phyloP scores from a whole-genome alignment of 805 yeast species.

The Metschnikowia matae region DNA sequence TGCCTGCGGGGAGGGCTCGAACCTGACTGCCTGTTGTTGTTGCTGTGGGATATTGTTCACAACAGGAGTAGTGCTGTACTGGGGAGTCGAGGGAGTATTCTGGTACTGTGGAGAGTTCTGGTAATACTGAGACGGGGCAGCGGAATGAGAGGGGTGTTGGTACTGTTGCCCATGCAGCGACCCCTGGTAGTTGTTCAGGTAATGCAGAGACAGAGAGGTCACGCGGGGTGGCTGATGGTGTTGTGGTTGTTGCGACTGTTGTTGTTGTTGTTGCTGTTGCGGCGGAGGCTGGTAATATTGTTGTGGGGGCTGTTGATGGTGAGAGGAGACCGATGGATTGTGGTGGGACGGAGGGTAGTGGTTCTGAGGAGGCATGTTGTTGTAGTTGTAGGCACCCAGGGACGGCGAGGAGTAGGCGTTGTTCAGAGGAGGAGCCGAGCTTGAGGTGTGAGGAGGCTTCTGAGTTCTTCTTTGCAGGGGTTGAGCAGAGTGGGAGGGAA shows the following conservation, averaged over 20 bases:
- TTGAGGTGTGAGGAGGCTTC: slow-evolving; percentile 6
- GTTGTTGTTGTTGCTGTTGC: slow-evolving; percentile 2
- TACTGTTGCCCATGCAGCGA: slow-evolving; percentile 3
- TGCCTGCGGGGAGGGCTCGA: slow-evolving; percentile 1
- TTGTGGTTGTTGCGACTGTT: background rate
- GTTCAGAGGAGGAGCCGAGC: slow-evolving; percentile 8
- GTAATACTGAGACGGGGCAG: background rate
- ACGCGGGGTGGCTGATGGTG: slow-evolving; percentile 1
- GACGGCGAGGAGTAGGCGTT: slow-evolving; percentile 2
- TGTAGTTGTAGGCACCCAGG: background rate
- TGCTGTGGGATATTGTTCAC: slow-evolving; percentile 3
- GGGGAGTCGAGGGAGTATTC: slow-evolving; percentile 2
- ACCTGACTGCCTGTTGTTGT: slow-evolving; percentile 2
- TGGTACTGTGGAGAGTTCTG: slow-evolving; percentile 2
- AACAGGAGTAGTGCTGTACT: slow-evolving; percentile 5
- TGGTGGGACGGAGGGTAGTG: slow-evolving; percentile 1
- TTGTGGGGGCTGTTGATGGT: slow-evolving; percentile 2
- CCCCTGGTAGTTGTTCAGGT: slow-evolving; percentile 4
- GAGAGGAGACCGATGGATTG: background rate
- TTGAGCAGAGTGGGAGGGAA: slow-evolving; percentile 9
- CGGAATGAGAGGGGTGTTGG: slow-evolving; percentile 1
- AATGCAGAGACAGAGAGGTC: background rate
- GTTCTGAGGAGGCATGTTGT: slow-evolving; percentile 4
- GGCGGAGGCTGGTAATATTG: slow-evolving; percentile 1
- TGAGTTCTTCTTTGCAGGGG: slow-evolving; percentile 3